Evolutionary conservation across 2,329 filamentous ascomycete species (phyloP), one percentile per base, ranked within the genome.

Genomic region (Tolypocladium inflatum): DNA sequence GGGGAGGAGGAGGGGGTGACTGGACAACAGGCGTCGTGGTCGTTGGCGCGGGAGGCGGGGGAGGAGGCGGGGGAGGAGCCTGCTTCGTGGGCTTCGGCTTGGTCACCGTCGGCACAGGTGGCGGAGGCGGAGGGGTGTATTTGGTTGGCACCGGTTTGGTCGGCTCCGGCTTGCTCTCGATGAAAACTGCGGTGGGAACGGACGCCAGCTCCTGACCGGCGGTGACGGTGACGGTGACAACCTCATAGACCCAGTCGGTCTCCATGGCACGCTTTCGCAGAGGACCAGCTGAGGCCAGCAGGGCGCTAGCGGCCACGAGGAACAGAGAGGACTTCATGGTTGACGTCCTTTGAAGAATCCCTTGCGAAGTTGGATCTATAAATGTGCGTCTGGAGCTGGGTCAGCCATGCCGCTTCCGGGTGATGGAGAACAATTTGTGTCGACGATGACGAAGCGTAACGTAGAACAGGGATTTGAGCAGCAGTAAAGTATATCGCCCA

Each of bases 261-360:
- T 74, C 64, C 60, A 75, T 62, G 53, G 63, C 71, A 55, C 78
- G 73, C 65, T 74, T 73, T 58, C 71, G 62, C 41, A 80, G 67
- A 57, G 78, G 79, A 55, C 69, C 66, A 64, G 78, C 78, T 58
- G 72, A 64, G 57, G 74, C 77, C 68, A 81, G 61, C 56, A 78
- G 61, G 64, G 79, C 77, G 66, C 77, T 71, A 61, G 76, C 71
- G 63, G 73, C 71, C 63, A 72, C 70, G 63, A 82, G 68, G 63
- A 77, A 69, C 58, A 77, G 60, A 54, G 79, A 78, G 53, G 75
- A 71, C 74, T 79, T 82, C 80, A 82, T 82, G 62, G 69, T 79
- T 57, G 56, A 38, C 50, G 55, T 57, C 39, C 41, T 42, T 19
- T 42, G 50, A 58, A 56, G 60, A 39, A 43, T n/a, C 21, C 17